Conservation (phyloP, 768 basidiomycete genomes). For the Leccinum fibrillosum region DNA sequence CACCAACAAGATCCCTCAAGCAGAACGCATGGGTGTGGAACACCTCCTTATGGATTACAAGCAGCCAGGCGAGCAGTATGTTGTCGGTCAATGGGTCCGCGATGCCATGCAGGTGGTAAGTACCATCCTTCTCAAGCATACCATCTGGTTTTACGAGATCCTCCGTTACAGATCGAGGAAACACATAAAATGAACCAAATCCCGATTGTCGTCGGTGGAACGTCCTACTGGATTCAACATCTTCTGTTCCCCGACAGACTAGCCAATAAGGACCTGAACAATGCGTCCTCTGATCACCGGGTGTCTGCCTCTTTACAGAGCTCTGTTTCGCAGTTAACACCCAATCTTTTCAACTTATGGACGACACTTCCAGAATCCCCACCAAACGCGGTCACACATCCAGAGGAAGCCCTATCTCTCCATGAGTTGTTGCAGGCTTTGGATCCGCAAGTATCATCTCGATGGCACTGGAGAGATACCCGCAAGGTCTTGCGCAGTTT, state of each 20-base stretch:
- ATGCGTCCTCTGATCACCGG: neutral
- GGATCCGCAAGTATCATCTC: constrained; percentile 67
- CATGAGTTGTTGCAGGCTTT: constrained; percentile 63
- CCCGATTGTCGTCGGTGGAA: constrained; percentile 93
- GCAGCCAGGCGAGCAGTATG: constrained; percentile 81
- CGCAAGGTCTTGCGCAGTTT: constrained; percentile 85
- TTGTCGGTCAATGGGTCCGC: constrained; percentile 82
- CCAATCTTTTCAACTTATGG: constrained; percentile 49
- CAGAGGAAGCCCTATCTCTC: constrained; percentile 57
- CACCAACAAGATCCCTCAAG: constrained; percentile 85
- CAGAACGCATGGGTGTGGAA: constrained; percentile 76
- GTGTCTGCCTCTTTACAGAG: constrained; percentile 38
- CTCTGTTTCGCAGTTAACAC: constrained; percentile 45
- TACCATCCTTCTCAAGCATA: constrained; percentile 11
- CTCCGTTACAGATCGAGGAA: constrained; percentile 60
- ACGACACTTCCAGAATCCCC: constrained; percentile 55
- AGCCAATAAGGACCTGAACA: constrained; percentile 25
- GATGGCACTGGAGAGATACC: constrained; percentile 97
- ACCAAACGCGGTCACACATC: constrained; percentile 53
- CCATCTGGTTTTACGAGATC: neutral
- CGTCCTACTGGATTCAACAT: constrained; percentile 97
- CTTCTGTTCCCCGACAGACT: constrained; percentile 85
- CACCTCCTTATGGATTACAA: constrained; percentile 92
- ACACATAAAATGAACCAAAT: constrained; percentile 60
- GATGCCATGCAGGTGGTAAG: constrained; percentile 78